Conservation (phyloP, 495 filamentous ascomycete species). For the Schizothecium vesticola region DNA sequence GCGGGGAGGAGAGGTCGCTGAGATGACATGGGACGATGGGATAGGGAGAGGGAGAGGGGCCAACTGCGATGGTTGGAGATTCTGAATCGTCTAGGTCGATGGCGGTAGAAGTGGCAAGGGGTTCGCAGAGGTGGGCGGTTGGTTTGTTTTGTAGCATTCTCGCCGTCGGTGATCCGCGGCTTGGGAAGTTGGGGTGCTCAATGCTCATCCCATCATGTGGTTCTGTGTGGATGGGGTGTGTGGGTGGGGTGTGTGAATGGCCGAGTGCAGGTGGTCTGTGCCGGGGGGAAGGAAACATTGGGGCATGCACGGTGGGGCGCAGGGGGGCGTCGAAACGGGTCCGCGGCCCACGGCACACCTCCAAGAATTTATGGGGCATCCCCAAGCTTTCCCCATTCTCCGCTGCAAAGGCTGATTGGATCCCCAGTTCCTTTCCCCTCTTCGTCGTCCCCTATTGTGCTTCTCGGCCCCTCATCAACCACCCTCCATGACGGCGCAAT, state of each 20-base stretch:
- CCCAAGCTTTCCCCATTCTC: neutral
- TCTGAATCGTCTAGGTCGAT: neutral
- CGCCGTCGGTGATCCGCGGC: neutral
- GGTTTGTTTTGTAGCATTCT: neutral
- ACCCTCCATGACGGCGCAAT: neutral
- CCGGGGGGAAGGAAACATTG: neutral
- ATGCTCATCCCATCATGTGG: neutral
- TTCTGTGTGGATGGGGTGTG: neutral
- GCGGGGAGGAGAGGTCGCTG: neutral
- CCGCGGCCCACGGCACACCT: neutral
- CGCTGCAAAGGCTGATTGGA: slow-evolving; percentile 9
- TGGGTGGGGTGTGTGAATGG: neutral
- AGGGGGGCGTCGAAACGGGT: neutral
- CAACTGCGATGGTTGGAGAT: neutral
- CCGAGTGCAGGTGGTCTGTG: neutral
- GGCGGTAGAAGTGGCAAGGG: neutral
- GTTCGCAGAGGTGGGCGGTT: neutral
- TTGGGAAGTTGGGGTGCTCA: no score
- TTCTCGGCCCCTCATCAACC: neutral
- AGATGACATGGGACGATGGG: neutral
- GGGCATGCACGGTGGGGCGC: neutral
- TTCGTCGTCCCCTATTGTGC: neutral
- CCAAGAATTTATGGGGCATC: neutral
- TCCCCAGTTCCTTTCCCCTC: neutral
- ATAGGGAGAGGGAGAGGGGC: neutral